Evolutionary conservation across 2,329 filamentous ascomycete species (phyloP).

Genomic region (Pezizomycotina sp.): DNA sequence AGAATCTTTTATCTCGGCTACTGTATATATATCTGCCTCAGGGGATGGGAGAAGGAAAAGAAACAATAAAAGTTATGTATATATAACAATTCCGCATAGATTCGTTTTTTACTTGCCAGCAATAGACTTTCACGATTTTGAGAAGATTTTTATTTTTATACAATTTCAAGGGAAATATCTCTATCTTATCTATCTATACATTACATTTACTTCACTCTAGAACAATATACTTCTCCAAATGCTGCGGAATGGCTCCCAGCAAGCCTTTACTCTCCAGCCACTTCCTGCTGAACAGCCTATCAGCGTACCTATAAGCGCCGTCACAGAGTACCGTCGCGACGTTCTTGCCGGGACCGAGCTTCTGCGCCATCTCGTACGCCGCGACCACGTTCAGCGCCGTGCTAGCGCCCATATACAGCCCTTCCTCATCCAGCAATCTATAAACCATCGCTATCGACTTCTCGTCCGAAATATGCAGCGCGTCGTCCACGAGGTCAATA

Average conservation of each 20-base stretch:
- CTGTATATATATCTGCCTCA: too few species aligned
- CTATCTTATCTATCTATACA: too few species aligned
- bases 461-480: slow-evolving; percentile 71
- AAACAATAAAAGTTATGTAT: too few species aligned
- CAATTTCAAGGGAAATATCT: too few species aligned
- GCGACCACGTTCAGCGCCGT: slow-evolving; percentile 90
- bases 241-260: slow-evolving; percentile 61
- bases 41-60: too few species aligned
- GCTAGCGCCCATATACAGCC: slow-evolving; percentile 84
- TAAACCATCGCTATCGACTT: slow-evolving; percentile 98
- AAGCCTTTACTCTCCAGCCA: slow-evolving; percentile 83
- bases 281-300: slow-evolving; percentile 75
- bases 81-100: too few species aligned
- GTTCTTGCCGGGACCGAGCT: slow-evolving; percentile 71
- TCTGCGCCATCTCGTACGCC: slow-evolving; percentile 82
- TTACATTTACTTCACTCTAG: slow-evolving; percentile 56
- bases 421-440: slow-evolving; percentile 86
- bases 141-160: too few species aligned
- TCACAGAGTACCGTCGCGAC: slow-evolving; percentile 91
- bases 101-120: too few species aligned
- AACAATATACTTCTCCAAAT: slow-evolving; percentile 86
- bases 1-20: too few species aligned
- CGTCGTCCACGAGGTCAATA: slow-evolving; percentile 67
- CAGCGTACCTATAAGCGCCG: slow-evolving; percentile 93
- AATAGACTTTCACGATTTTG: too few species aligned